Evolutionary conservation across 164 flowering plant species (phyloP).

Genomic region (Vitis rupestris): DNA sequence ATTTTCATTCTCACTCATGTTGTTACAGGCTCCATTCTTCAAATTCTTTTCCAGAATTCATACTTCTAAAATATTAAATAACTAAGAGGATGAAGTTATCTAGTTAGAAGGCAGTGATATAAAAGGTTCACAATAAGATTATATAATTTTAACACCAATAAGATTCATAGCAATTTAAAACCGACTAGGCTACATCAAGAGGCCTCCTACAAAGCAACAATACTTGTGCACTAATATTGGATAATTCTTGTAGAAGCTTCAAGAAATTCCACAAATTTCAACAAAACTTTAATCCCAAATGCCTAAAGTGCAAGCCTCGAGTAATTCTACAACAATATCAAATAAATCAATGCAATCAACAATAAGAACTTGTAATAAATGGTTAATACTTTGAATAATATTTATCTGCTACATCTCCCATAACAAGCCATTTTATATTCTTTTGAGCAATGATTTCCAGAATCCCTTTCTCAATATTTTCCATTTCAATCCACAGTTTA

Average conservation of each 20-base stretch:
- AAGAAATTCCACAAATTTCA: too few relatives aligned
- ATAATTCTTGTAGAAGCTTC: too few relatives aligned
- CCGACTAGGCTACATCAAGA: not conserved
- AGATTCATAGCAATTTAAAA: not conserved
- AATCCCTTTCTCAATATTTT: slow-evolving; percentile 45
- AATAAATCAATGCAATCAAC: not conserved
- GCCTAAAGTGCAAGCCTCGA: too few relatives aligned
- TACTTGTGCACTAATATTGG: not conserved
- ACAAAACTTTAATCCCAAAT: too few relatives aligned
- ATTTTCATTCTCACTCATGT: too few relatives aligned
- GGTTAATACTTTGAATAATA: slow-evolving; percentile 37
- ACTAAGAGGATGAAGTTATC: too few relatives aligned
- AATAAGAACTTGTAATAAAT: not conserved
- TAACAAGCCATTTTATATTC: slow-evolving; percentile 49
- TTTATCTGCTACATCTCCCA: slow-evolving; percentile 56
- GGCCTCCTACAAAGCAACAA: not conserved
- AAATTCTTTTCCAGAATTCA: too few relatives aligned
- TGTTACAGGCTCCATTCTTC: too few relatives aligned
- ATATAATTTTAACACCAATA: not conserved
- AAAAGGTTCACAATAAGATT: too few relatives aligned
- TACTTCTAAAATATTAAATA: too few relatives aligned
- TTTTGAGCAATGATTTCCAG: slow-evolving; percentile 31
- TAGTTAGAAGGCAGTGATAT: too few relatives aligned
- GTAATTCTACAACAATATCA: too few relatives aligned
- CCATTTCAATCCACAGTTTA: slow-evolving; percentile 45